Percentiles rank a stretch among this genome's conserved stretches.
These are phyloP conservation scores for Taxawa tesnikishii DNA, from an alignment of 2,329 filamentous ascomycete genomes.

Conservation along the genomic window DNA sequence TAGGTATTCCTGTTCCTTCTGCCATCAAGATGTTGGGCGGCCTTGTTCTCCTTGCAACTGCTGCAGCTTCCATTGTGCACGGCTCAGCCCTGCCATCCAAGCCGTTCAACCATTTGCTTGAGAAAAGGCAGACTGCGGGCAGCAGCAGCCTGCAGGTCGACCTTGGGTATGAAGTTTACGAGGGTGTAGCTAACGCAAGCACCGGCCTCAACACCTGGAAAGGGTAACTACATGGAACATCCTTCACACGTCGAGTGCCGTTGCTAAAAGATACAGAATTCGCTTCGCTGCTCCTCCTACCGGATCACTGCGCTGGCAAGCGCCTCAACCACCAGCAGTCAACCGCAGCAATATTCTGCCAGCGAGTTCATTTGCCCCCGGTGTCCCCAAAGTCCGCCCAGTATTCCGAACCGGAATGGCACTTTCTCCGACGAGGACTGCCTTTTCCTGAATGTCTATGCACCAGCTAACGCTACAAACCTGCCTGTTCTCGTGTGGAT, in stretches of 20 bases:
- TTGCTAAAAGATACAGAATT: conserved; percentile 13
- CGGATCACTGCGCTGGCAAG: conserved; percentile 15
- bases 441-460: conserved; percentile 46
- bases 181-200: conserved; percentile 3
- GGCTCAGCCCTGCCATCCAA: background rate
- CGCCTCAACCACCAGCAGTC: conserved; percentile 12
- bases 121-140: conserved; percentile 3
- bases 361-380: conserved; percentile 8
- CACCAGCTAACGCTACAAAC: conserved; percentile 22
- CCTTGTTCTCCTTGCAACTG: background rate
- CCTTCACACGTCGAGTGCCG: too few species aligned
- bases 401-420: conserved; percentile 3
- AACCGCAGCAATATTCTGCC: conserved; percentile 13
- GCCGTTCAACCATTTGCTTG: conserved; percentile 5
- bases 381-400: conserved; percentile 15
- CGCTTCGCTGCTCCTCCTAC: conserved; percentile 14
- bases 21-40: background rate
- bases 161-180: conserved; percentile 6
- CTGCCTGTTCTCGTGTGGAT: conserved; percentile 35
- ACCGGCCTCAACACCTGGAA: conserved; percentile 5
- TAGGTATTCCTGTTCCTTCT: background rate
- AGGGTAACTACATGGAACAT: too few species aligned
- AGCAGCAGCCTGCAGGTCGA: conserved; percentile 3
- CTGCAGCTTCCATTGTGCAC: background rate
- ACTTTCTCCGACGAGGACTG: conserved; percentile 39